Conservation (phyloP, 106 monocot species). For the Narthecium ossifragum region DNA sequence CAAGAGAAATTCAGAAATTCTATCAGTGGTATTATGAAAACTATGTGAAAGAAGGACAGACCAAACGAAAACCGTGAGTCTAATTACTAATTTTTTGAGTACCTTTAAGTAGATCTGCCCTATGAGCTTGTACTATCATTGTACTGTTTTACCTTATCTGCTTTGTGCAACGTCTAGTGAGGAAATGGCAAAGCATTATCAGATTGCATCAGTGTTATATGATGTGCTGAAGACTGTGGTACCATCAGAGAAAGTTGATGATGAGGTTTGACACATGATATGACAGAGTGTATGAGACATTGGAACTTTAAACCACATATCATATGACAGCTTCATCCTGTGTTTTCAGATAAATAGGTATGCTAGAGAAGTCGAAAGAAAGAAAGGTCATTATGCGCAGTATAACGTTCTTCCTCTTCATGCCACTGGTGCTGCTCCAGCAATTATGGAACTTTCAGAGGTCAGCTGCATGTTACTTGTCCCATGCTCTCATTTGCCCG, state of each 20-base stretch:
- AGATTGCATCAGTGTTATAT: conserved; percentile 86
- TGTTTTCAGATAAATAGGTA: conserved; percentile 54
- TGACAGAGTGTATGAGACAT: not conserved
- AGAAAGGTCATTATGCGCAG: conserved; percentile 73
- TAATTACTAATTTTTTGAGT: not conserved
- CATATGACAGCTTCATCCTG: not conserved
- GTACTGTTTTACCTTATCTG: not conserved
- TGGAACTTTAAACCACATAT: not conserved
- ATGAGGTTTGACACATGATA: conserved; percentile 34
- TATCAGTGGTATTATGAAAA: conserved; percentile 68
- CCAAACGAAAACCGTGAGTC: conserved; percentile 61
- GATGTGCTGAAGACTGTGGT: conserved; percentile 82
- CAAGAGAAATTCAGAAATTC: conserved; percentile 80
- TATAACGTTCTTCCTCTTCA: conserved; percentile 94
- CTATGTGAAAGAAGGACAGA: conserved; percentile 52
- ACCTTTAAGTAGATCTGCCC: no score
- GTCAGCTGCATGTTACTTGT: conserved; percentile 15
- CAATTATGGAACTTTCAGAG: conserved; percentile 88
- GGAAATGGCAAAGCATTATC: conserved; percentile 93
- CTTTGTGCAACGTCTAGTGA: conserved; percentile 32
- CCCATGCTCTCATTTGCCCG: not conserved
- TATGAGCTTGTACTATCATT: no score
- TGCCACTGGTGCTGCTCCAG: conserved; percentile 45
- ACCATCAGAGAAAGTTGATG: conserved; percentile 58
- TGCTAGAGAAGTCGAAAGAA: conserved; percentile 80